Evolutionary conservation across 2,329 filamentous ascomycete genomes (phyloP), one percentile per base, ranked within the genome.

Genomic region (Seiridium cupressi): DNA sequence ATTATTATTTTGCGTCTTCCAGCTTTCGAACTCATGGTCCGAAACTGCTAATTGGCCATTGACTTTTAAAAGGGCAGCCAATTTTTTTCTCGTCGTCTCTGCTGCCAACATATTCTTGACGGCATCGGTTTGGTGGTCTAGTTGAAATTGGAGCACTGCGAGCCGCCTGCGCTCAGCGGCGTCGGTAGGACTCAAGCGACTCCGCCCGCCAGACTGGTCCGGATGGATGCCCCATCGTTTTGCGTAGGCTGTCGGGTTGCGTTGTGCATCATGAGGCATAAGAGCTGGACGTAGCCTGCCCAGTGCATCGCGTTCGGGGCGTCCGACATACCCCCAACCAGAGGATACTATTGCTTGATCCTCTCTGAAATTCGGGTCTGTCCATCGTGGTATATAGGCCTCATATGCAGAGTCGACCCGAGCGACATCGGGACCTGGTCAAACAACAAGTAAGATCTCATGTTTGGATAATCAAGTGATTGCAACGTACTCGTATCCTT

Each of bases 191-290:
- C 69, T 72, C 36, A 69, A 61, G 34, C 69, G 65, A 51, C 70
- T 73, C 18, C 69, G 65, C 2, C 70, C 70, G 10, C 67, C 65
- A 1, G 47, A 18, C 6, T 68, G 64, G 10, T 64, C 65, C 0
- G 64, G 64, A 34, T 67, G 63, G 4, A 72, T 67, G 1, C 70
- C 70, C 51, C 66, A 72, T 1, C 69, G 66, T 31, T 51, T 60
- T 2, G 69, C 70, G 46, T 67, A 70, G 0, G 57, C 35, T 0
- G 70, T 70, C 18, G 70, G 69, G 5, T 59, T 55, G 1, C 57
- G 61, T 1, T 66, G 11, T 1, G 4, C n/a, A 42, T 72, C 70
- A 3, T 51, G 35, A 1, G 62, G 5, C 7, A 63, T 65, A 46
- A 73, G 36, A 2, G 70, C 70, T 3, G 70, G 70, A 6, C 64